Conservation (phyloP, 1,284 basidiomycete species). For the Cutaneotrichosporon spelunceum region DNA sequence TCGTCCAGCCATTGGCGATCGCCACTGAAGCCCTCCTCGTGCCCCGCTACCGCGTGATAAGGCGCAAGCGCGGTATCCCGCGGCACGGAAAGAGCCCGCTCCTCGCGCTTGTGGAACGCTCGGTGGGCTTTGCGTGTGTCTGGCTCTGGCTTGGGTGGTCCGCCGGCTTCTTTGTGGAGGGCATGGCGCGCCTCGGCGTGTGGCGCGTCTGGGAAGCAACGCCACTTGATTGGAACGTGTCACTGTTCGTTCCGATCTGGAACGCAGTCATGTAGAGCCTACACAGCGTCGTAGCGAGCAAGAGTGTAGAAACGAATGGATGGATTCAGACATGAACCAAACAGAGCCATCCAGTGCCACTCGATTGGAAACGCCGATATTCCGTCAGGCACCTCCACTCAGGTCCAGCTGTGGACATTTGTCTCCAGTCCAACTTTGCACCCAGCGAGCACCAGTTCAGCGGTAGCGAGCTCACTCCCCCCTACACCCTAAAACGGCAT, state of each 20-base stretch:
- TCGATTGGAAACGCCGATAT: constrained; percentile 6
- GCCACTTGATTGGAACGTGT: neutral
- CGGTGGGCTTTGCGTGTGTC: constrained; percentile 39
- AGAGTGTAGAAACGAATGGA: neutral
- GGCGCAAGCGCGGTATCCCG: neutral
- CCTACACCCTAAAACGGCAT: neutral
- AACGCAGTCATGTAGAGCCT: neutral
- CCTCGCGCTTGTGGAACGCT: constrained; percentile 24
- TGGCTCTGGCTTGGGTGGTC: constrained; percentile 47
- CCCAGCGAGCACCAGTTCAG: constrained; percentile 3
- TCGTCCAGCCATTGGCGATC: constrained; percentile 40
- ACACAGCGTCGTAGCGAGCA: neutral
- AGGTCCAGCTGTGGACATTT: neutral
- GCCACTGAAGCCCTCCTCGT: constrained; percentile 38
- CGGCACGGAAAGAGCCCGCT: constrained; percentile 25
- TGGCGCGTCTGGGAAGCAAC: constrained; percentile 11
- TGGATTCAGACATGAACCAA: neutral
- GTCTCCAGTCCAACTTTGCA: constrained; percentile 7
- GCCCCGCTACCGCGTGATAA: constrained; percentile 26
- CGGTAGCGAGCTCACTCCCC: constrained; percentile 5
- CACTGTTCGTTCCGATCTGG: constrained; percentile 5
- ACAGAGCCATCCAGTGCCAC: neutral
- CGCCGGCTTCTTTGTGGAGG: constrained; percentile 39
- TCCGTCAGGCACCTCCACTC: constrained; percentile 12
- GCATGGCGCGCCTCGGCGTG: constrained; percentile 30